Evolutionary conservation across 768 basidiomycete species (phyloP), one percentile per base, ranked within the genome.

Genomic region (Symmetrospora coprosmae): DNA sequence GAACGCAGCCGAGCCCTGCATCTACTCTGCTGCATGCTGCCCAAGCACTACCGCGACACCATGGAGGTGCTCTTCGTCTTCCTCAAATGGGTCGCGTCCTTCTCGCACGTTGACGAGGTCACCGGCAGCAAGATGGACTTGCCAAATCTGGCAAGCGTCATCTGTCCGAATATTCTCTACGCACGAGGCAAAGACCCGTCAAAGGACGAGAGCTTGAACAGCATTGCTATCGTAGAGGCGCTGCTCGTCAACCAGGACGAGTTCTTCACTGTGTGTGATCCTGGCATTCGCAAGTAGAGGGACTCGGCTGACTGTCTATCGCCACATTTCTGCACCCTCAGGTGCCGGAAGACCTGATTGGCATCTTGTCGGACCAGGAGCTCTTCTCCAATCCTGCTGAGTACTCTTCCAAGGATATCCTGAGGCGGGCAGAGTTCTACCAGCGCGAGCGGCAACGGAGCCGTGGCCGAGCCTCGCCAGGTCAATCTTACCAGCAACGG

Each of bases 91-190:
- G 94, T 99, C 11, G 92, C 92, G 9, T 94, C 90, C 1, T 99
- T 99, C 72, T 89, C 94, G 48, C 92, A 99, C 73, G 82, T 91
- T 76, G 91, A 96, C 69, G 88, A 90, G 66, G 87, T 87, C 70
- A 96, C 92, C 0, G 91, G 91, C 39, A 91, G 87, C 75, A 91
- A 92, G 76, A 99, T 99, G 94, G 94, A 99, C 73, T 76, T 97
- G 46, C 79, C 79, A 17, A 99, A 99, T 72, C 79, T 99, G 66
- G 89, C 94, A 34, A 96, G 89, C 8, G 92, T 97, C 73, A 91
- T 97, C 66, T 85, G 86, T 69, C 94, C 94, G n/a, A 96, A 88
- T 68, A 97, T 99, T 64, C 81, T 99, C 37, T 94, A 91, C 72
- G 72, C 77, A 25, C 84, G 87, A 38, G 64, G 68, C 47, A 79